phyloP scores from a whole-genome alignment of 225 moss, liverwort and hornwort genomes.

The Rhytidiadelphus loreus region DNA sequence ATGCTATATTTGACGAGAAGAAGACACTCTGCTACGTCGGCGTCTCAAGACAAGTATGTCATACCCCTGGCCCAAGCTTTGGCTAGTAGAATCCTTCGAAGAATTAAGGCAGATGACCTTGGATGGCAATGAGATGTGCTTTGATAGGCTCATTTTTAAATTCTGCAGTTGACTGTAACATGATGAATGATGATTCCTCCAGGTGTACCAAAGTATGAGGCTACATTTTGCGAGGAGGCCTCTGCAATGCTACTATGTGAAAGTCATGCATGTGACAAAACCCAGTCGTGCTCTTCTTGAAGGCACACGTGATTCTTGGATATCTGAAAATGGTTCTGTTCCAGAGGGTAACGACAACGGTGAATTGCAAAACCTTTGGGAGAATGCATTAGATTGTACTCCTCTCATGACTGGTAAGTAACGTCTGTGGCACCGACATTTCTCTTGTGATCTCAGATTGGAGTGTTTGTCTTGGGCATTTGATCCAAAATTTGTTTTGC shows the following conservation, averaged over 20 bases:
- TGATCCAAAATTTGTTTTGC: background rate
- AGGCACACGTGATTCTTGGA: conserved; percentile 84
- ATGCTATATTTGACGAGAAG: conserved; percentile 71
- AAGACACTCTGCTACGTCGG: conserved; percentile 74
- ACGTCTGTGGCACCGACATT: background rate
- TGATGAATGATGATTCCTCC: background rate
- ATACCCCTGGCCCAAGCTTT: background rate
- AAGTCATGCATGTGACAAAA: conserved; percentile 69
- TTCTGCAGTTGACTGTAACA: background rate
- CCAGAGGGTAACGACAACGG: conserved; percentile 90
- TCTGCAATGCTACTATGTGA: conserved; percentile 66
- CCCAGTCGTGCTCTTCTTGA: conserved; percentile 89
- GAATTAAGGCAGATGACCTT: background rate
- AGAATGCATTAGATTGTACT: conserved; percentile 84
- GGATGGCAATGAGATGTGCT: background rate
- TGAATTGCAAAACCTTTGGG: conserved; percentile 78
- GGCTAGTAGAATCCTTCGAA: background rate
- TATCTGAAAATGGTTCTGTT: conserved; percentile 45
- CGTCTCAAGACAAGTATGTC: conserved; percentile 69
- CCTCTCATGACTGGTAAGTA: conserved; percentile 69
- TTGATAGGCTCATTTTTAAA: background rate
- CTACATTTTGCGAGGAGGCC: conserved; percentile 96
- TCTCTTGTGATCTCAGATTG: background rate
- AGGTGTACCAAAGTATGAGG: conserved; percentile 94
- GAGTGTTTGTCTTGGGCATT: background rate